These are phyloP conservation scores for Linum lewisii DNA, from an alignment of 345 rosid species.

Conservation along the genomic window DNA sequence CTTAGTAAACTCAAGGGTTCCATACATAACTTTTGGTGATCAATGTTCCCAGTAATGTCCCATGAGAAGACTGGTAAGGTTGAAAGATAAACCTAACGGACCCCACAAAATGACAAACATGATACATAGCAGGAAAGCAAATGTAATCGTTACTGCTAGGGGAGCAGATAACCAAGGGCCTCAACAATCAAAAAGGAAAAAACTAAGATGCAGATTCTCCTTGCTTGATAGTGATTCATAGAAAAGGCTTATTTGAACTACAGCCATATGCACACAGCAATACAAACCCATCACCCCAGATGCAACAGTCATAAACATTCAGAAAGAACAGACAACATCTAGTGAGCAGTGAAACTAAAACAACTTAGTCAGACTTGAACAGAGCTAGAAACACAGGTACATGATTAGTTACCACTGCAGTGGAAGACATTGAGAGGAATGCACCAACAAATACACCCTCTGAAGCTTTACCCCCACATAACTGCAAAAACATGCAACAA, in stretches of 20 bases:
- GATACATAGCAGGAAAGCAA: neutral
- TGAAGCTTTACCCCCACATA: conserved; percentile 82
- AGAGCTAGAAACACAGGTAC: neutral
- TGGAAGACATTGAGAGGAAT: conserved; percentile 88
- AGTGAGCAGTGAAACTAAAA: neutral
- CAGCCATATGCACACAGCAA: neutral
- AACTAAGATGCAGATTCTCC: neutral
- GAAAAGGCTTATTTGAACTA: neutral
- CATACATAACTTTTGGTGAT: neutral
- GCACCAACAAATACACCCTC: conserved; percentile 90
- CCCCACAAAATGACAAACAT: neutral
- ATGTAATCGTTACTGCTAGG: neutral
- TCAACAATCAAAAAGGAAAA: neutral
- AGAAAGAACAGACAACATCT: neutral
- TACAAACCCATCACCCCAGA: no score
- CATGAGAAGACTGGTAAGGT: neutral
- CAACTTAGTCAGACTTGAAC: no score
- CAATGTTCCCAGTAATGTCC: neutral
- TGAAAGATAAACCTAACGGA: neutral
- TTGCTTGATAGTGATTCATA: neutral
- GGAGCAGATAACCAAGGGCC: neutral
- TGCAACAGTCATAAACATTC: neutral
- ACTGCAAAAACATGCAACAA: conserved; percentile 25
- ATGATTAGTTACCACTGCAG: conserved; percentile 62
- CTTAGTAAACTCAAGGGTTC: neutral